Evolutionary conservation across 1,284 basidiomycete species (phyloP), one percentile per base, ranked within the genome.

Genomic region (Moesziomyces sp.): DNA sequence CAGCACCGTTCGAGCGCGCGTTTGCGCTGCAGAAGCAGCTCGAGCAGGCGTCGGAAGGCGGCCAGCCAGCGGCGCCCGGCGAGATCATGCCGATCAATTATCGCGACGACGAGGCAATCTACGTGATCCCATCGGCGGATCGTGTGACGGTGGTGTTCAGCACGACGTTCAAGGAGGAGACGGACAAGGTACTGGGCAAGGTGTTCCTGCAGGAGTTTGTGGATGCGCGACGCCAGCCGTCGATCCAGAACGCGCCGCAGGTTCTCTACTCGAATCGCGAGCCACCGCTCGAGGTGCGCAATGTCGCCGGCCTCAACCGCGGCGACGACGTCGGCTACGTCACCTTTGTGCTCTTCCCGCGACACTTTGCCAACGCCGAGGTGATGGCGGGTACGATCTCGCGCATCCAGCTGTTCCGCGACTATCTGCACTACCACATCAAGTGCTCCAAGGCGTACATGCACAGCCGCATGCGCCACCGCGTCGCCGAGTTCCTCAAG

Each of bases 191-290:
- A 53, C 93, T 94, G 84, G 97, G 97, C 24, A 94, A 94, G 82
- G 92, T 99, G 7, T 99, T 99, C 87, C 86, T 99, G 65, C 97
- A 99, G 88, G 97, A 99, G 90, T 99, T 99, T 78, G 97, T 98
- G 46, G 97, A 99, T 86, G 96, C 97, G 10, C 89, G 96, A 61
- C 89, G 94, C 68, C 90, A 94, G 68, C 93, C 95, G 1, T 91
- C 91, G 18, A 92, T 99, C 69, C 97, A 99, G 85, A 95, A 92
- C 76, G 97, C 97, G 0, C 97, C 97, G 0, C 97, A 99, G 86
- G 97, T 99, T 7, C 88, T 96, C n/a, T 99, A 98, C 86, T 92
- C 93, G 38, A 97, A 92, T 82, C 90, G 94, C 52, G 94, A 97
- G 52, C 94, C 97, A 21, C 97, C 97, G 1, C 89, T 97, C 24